Conservation (phyloP, 1,284 basidiomycete genomes). For the Puccinia horiana region DNA sequence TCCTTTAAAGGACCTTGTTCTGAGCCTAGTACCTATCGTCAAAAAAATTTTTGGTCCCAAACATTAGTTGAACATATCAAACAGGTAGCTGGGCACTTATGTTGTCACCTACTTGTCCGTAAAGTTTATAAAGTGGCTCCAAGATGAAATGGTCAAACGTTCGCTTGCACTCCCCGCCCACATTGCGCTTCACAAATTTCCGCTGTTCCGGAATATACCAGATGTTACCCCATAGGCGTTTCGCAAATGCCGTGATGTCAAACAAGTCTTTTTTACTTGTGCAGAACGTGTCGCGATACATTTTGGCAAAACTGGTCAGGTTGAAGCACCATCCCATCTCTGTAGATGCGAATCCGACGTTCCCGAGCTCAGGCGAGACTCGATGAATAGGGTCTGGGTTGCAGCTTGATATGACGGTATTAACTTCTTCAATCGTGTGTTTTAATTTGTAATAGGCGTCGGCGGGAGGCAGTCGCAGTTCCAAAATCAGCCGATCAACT, state of each 20-base stretch:
- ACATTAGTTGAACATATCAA: background rate
- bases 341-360: slow-evolving; percentile 94
- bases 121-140: slow-evolving; percentile 95
- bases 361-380: slow-evolving; percentile 89
- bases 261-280: slow-evolving; percentile 59
- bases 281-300: slow-evolving; percentile 93
- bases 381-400: slow-evolving; percentile 83
- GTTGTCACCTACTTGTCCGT: slow-evolving; percentile 66
- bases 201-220: slow-evolving; percentile 80
- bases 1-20: slow-evolving; percentile 79
- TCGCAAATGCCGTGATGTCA: slow-evolving; percentile 67
- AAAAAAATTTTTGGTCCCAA: background rate
- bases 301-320: slow-evolving; percentile 85
- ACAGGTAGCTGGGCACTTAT: background rate
- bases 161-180: slow-evolving; percentile 77
- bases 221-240: slow-evolving; percentile 96
- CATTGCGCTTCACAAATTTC: slow-evolving; percentile 83
- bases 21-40: slow-evolving; percentile 77
- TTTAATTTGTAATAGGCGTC: slow-evolving; percentile 99
- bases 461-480: slow-evolving; percentile 88
- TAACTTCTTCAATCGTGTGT: slow-evolving; percentile 98
- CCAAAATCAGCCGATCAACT: slow-evolving; percentile 93
- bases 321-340: slow-evolving; percentile 99
- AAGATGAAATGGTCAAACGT: slow-evolving; percentile 96
- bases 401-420: slow-evolving; percentile 87